A percentile compares a stretch with the other conserved stretches of the same genome.
Evolutionary conservation across 2,329 filamentous ascomycete species (phyloP).

Genomic region (Rhytidhysteron rufulum): DNA sequence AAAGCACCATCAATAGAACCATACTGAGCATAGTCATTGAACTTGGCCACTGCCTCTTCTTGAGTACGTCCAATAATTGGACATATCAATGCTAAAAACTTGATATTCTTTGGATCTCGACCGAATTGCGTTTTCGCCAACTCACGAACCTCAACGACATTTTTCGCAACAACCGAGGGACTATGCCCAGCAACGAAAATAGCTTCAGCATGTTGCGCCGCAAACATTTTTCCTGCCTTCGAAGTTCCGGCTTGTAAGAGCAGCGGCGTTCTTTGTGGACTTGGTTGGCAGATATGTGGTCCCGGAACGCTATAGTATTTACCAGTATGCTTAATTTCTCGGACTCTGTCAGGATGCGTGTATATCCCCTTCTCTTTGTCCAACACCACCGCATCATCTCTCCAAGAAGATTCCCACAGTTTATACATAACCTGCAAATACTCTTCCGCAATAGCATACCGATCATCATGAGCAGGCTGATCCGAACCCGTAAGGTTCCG

Average conservation of each 20-base stretch:
- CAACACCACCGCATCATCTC: conserved; percentile 59
- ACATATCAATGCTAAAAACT: conserved; percentile 64
- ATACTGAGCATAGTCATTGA: conserved; percentile 58
- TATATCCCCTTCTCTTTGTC: conserved; percentile 56
- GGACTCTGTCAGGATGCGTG: conserved; percentile 51
- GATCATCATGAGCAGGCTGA: conserved; percentile 58
- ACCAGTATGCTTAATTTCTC: conserved; percentile 61
- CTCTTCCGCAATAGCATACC: conserved; percentile 48
- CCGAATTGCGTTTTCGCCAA: conserved; percentile 50
- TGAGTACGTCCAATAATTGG: conserved; percentile 63
- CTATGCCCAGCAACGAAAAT: conserved; percentile 64
- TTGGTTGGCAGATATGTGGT: conserved; percentile 63
- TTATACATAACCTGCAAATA: conserved; percentile 62
- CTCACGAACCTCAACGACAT: conserved; percentile 57
- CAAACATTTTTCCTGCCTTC: conserved; percentile 59
- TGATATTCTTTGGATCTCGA: conserved; percentile 58
- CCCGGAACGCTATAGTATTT: conserved; percentile 62
- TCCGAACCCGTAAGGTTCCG: conserved; percentile 49
- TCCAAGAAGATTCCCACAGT: conserved; percentile 62
- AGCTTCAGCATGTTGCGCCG: conserved; percentile 63
- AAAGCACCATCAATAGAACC: conserved; percentile 64
- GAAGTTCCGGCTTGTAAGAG: conserved; percentile 65
- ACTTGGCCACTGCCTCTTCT: conserved; percentile 63
- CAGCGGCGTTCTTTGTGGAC: conserved; percentile 62
- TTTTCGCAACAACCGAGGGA: conserved; percentile 55